Evolutionary conservation across 306 rosid species (phyloP), one percentile per base, ranked within the genome.

Genomic region (Cicer judaicum): DNA sequence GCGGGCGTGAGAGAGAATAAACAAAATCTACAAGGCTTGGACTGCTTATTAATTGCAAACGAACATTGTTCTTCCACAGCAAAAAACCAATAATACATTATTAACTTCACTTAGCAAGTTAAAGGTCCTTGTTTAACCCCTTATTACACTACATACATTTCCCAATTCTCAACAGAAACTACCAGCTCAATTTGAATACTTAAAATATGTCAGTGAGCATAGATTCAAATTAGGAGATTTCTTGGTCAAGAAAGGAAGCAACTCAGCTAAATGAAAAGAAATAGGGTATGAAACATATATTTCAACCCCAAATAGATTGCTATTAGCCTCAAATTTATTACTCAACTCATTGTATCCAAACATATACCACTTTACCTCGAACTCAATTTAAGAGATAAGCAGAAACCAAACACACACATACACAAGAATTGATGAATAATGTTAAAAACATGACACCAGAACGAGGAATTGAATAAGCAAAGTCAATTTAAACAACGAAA

Each of bases 1-100:
- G 7, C 6, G 55, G 1, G 16, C n/a, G 56, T 14, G 19, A 14
- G n/a, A n/a, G n/a, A n/a, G n/a, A n/a, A 10, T 6, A 49, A 49
- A 50, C 19, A 50, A 50, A 50, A 50, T 10, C 24, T 50, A 50
- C 21, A 50, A n/a, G 12, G 7, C 10, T 16, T 53, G 5, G 12
- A 53, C 34, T 16, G 34, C 60, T 53, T 53, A 53, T 50, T 49
- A 49, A 52, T 52, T 52, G 29, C 10, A 53, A 53, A 19, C 36
- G 21, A 9, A 56, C 41, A 57, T 24, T 11, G 14, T 2, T 29
- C 7, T 56, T 24, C 19, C 56, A 52, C 14, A 73, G 9, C 39
- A 61, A 68, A 63, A 48, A 41, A 24, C 12, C 55, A 21, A 57
- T 6, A 60, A 1, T 40, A 68, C 80, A 57, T 56, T 43, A 46